Evolutionary conservation across 169 alveolate species (phyloP).

Genomic region (Plasmodium yoelii): DNA sequence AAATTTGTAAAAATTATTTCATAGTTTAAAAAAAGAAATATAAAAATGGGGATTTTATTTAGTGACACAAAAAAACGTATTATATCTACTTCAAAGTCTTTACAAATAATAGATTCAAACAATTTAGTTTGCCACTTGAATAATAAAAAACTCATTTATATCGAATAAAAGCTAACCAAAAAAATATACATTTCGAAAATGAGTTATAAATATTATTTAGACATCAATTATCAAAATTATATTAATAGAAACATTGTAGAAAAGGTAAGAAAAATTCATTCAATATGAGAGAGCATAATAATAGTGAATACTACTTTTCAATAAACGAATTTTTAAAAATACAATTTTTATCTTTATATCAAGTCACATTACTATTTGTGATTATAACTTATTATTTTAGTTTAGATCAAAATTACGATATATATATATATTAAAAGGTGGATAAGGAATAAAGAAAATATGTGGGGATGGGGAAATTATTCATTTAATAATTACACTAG

Average conservation of each 20-base stretch:
- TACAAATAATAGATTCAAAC: conserved; percentile 6
- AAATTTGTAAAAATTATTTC: conserved; percentile 51
- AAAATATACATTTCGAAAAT: too few species aligned
- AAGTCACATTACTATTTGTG: conserved; percentile 23
- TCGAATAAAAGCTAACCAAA: not conserved
- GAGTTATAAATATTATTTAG: too few species aligned
- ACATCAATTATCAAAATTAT: too few species aligned
- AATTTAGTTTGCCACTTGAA: conserved; percentile 13
- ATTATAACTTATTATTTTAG: conserved; percentile 2
- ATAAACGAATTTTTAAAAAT: conserved; percentile 19
- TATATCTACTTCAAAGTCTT: conserved; percentile 16
- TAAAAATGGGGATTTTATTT: conserved; percentile 57
- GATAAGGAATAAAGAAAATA: too few species aligned
- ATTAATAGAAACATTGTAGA: too few species aligned
- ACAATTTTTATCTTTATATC: conserved; percentile 21
- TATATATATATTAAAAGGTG: not conserved
- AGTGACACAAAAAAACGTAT: conserved; percentile 42
- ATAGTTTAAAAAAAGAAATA: conserved; percentile 31
- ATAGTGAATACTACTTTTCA: not conserved
- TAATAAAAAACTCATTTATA: conserved; percentile 13
- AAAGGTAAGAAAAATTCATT: too few species aligned
- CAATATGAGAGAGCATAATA: too few species aligned
- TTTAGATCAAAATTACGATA: conserved; percentile 18
- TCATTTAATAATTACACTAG: not conserved
- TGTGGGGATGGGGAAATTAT: too few species aligned